Evolutionary conservation across 2,329 filamentous ascomycete genomes (phyloP).

Genomic region (Trichoderma atrobrunneum): DNA sequence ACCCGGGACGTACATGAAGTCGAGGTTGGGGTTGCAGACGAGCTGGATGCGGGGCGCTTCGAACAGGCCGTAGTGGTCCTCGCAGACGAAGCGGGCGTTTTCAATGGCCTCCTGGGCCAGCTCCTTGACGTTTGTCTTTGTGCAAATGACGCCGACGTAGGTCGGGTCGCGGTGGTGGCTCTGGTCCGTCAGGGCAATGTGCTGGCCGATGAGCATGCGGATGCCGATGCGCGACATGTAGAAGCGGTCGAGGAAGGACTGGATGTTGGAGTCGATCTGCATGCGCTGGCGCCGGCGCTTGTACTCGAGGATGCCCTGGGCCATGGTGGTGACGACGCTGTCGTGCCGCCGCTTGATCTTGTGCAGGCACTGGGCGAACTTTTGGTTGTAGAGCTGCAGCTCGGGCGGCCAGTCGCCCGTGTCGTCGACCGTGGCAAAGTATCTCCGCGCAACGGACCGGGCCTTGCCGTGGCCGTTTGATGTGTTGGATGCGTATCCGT

Average conservation of each 20-base stretch:
- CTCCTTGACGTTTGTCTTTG: conserved; percentile 93
- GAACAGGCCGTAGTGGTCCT: conserved; percentile 96
- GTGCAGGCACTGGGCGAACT: conserved; percentile 83
- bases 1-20: conserved; percentile 99
- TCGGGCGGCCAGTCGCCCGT: conserved; percentile 88
- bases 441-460: conserved; percentile 56
- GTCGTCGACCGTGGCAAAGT: conserved; percentile 91
- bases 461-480: conserved; percentile 34
- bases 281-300: conserved; percentile 94
- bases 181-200: conserved; percentile 95
- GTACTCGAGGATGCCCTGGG: conserved; percentile 96
- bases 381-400: conserved; percentile 88
- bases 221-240: conserved; percentile 99
- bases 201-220: conserved; percentile 97
- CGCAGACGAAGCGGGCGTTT: conserved; percentile 97
- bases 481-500: not conserved
- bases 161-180: conserved; percentile 83
- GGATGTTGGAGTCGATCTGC: conserved; percentile 97
- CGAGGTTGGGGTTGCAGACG: conserved; percentile 87
- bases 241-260: conserved; percentile 96
- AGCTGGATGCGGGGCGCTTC: conserved; percentile 96
- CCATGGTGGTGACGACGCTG: conserved; percentile 95
- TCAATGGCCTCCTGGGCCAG: conserved; percentile 96
- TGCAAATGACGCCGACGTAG: conserved; percentile 98
- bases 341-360: conserved; percentile 96